These are phyloP conservation scores for Tylopilus felleus DNA, from an alignment of 768 basidiomycete genomes.

Conservation along the genomic window DNA sequence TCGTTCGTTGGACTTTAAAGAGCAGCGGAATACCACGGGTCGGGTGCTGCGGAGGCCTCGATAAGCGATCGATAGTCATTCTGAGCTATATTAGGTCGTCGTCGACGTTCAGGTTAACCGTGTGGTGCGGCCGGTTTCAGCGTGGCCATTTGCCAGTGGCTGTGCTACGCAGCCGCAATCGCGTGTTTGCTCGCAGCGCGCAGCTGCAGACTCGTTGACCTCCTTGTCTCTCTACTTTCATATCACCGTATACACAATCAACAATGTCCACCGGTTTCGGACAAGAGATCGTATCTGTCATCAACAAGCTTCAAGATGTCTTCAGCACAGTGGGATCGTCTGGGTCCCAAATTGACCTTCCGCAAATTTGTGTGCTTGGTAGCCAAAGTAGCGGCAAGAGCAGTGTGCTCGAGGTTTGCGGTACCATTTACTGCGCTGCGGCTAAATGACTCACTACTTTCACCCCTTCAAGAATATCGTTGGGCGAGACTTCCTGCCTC, in stretches of 20 bases:
- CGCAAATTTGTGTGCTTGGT: slow-evolving; percentile 88
- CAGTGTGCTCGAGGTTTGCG: slow-evolving; percentile 80
- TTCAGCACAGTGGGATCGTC: slow-evolving; percentile 81
- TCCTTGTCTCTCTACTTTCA: slow-evolving; percentile 18
- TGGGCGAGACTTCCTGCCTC: slow-evolving; percentile 96
- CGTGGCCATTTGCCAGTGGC: not conserved
- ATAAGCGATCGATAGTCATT: too few relatives aligned
- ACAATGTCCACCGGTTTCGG: slow-evolving; percentile 63
- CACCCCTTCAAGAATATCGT: slow-evolving; percentile 76
- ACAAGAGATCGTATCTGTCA: slow-evolving; percentile 71
- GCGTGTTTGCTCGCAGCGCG: not conserved
- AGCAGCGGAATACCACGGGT: not conserved
- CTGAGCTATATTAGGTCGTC: not conserved
- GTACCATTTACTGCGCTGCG: not conserved
- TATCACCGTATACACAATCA: slow-evolving; percentile 14
- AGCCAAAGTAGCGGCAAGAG: slow-evolving; percentile 94
- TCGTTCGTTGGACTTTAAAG: not conserved
- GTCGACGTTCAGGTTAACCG: not conserved
- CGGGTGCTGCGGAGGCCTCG: not conserved
- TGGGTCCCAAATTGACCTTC: slow-evolving; percentile 79
- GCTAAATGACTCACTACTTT: slow-evolving; percentile 8
- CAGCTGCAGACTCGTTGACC: slow-evolving; percentile 12
- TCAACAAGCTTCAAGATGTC: slow-evolving; percentile 92
- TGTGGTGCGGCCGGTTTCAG: not conserved
- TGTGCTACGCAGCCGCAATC: not conserved